Percentiles rank a stretch among this genome's conserved stretches.
phyloP scores from a whole-genome alignment of 1,284 basidiomycete species.

The Wolfiporia cocos region DNA sequence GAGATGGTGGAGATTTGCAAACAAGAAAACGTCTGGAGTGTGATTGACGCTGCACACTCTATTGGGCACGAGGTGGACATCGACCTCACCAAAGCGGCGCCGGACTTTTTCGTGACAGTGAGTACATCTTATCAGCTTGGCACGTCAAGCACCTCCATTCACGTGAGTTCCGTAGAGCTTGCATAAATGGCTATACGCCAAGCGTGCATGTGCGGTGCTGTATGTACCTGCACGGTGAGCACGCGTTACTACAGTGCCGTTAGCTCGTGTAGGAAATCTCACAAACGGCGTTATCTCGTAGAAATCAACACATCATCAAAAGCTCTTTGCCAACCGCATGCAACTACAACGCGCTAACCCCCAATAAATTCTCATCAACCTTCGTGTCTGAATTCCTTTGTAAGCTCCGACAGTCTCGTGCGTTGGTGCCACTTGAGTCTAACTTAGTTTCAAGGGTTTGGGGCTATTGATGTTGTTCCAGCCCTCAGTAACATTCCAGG shows the following conservation, averaged over 20 bases:
- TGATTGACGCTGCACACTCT: constrained; percentile 57
- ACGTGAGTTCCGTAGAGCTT: constrained; percentile 52
- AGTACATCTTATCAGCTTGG: no score
- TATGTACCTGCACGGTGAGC: constrained; percentile 68
- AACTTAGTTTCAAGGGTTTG: no score
- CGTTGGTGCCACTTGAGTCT: no score
- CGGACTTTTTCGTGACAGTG: neutral
- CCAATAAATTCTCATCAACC: constrained; percentile 12
- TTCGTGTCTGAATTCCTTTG: constrained; percentile 55
- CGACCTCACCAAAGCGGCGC: neutral
- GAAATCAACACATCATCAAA: constrained; percentile 72
- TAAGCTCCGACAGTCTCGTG: no score
- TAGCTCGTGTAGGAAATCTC: no score
- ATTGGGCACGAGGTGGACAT: neutral
- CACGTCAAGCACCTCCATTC: no score
- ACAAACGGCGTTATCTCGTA: constrained; percentile 22
- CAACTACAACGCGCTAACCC: constrained; percentile 39
- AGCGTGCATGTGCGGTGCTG: constrained; percentile 62
- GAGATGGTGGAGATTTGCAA: constrained; percentile 61
- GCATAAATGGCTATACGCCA: constrained; percentile 78
- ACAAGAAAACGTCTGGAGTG: constrained; percentile 54
- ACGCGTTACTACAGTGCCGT: constrained; percentile 6
- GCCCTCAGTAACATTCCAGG: constrained; percentile 48
- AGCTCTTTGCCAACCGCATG: constrained; percentile 62
- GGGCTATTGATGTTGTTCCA: constrained; percentile 53